Evolutionary conservation across 2,329 filamentous ascomycete species (phyloP), one percentile per base, ranked within the genome.

Genomic region (Fusarium chuoi): DNA sequence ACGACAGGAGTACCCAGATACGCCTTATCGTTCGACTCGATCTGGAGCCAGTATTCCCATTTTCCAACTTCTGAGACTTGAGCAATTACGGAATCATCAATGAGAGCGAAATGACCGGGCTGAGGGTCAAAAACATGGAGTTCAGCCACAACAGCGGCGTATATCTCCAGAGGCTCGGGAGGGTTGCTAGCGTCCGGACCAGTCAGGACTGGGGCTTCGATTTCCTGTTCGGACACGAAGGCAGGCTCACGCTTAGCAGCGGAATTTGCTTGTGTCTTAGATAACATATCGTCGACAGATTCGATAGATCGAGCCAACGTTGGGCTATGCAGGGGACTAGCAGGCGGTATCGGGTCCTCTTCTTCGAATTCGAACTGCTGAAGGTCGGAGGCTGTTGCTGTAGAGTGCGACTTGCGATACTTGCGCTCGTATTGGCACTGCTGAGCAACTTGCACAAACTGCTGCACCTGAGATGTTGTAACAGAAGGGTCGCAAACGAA

Each of bases 401-500:
- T 92, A 51, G 94, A 91, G 77, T 94, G 89, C 44, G 90, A 92
- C 79, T 92, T 93, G 72, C 94, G 90, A 82, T 96, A 97, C 83
- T 98, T 98, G 79, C 96, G 90, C 85, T 99, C 96, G 92, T 97
- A 99, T 83, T 99, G 96, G 82, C 96, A 98, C 89, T 98, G 92
- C 65, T 94, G 89, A 13, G 96, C 94, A 60, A 94, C 91, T 61
- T 92, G 87, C 79, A 96, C 91, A 81, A 99, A 98, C 22, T 92
- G 90, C 51, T 92, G 88, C 30, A 96, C 92, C 77, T 95, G 93
- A 54, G 90, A 88, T 6, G 90, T 85, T 35, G 91, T 86, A 46
- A 93, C 89, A 18, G 91, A 91, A 44, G 87, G 82, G 83, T 98
- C 96, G 85, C 95, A 98, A 73, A 99, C 93, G 81, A 98, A 99